Conservation (phyloP, 2,329 filamentous ascomycete species). For the Fusarium duplospermum region DNA sequence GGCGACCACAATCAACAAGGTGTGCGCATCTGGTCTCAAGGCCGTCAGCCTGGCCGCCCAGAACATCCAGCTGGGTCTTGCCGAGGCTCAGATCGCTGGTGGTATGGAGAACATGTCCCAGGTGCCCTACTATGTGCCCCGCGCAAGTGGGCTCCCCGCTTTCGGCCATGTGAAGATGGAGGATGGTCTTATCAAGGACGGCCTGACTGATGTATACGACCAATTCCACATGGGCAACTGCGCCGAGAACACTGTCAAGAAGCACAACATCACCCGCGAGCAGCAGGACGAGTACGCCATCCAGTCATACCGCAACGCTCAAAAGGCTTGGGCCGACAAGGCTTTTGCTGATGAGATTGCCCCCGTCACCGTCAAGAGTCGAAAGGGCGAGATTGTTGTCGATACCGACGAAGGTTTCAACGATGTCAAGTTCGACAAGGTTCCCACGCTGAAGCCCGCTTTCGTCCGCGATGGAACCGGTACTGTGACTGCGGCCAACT, state of each 20-base stretch:
- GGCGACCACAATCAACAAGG: constrained; percentile 96
- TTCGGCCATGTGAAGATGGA: constrained; percentile 91
- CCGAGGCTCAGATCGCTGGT: constrained; percentile 89
- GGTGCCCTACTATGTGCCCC: constrained; percentile 89
- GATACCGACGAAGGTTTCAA: constrained; percentile 90
- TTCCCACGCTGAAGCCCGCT: constrained; percentile 87
- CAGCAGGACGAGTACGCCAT: constrained; percentile 94
- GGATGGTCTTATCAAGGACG: constrained; percentile 94
- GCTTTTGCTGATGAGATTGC: constrained; percentile 91
- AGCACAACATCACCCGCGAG: constrained; percentile 81
- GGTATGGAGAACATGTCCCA: constrained; percentile 99
- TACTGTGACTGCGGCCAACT: constrained; percentile 94
- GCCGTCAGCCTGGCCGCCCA: constrained; percentile 90
- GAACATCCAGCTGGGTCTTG: constrained; percentile 91
- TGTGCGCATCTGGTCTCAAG: constrained; percentile 95
- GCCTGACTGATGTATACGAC: constrained; percentile 95
- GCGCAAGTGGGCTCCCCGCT: constrained; percentile 82
- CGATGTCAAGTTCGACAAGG: constrained; percentile 87
- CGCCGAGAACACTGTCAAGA: constrained; percentile 94
- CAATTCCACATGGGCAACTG: constrained; percentile 99
- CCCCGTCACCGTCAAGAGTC: constrained; percentile 84
- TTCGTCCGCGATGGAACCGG: constrained; percentile 88
- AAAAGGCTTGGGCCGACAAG: constrained; percentile 86
- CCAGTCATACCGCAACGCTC: constrained; percentile 87
- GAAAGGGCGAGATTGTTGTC: constrained; percentile 84